Percentiles rank a stretch among this genome's conserved stretches.
These are phyloP conservation scores for Corrigiola litoralis DNA, from an alignment of 179 eudicot genomes.

Conservation along the genomic window DNA sequence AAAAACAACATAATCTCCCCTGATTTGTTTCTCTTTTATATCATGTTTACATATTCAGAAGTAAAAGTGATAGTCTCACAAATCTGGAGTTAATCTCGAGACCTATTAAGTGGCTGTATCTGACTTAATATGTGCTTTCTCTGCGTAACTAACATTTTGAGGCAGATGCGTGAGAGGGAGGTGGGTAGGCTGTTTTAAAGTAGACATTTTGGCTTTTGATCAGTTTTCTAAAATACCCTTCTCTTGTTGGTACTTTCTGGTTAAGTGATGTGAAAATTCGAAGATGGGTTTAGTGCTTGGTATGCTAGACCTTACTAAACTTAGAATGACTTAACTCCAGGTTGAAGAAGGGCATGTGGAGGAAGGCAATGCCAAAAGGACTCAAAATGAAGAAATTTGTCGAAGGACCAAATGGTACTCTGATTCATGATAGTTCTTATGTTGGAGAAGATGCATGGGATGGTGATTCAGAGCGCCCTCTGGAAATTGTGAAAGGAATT, in stretches of 20 bases:
- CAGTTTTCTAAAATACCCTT: background rate
- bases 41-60: too few relatives aligned
- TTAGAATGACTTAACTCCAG: constrained; percentile 25
- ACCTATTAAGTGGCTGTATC: too few relatives aligned
- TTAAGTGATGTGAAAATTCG: too few relatives aligned
- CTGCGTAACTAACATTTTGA: too few relatives aligned
- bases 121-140: too few relatives aligned
- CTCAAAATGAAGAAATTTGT: constrained; percentile 75
- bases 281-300: constrained; percentile 4
- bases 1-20: too few relatives aligned
- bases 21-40: too few relatives aligned
- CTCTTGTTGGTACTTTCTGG: too few relatives aligned
- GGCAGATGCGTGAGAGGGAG: background rate
- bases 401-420: constrained; percentile 69
- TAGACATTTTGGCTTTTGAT: background rate
- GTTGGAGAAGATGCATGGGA: constrained; percentile 97
- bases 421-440: constrained; percentile 73
- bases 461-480: constrained; percentile 47
- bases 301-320: background rate
- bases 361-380: constrained; percentile 85
- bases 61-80: too few relatives aligned
- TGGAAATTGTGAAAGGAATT: constrained; percentile 38
- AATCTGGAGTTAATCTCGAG: too few relatives aligned
- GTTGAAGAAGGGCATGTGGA: constrained; percentile 80
- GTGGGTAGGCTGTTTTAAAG: background rate